Evolutionary conservation across 2,329 filamentous ascomycete species (phyloP).

Genomic region (Ceratocystiopsis minuta): DNA sequence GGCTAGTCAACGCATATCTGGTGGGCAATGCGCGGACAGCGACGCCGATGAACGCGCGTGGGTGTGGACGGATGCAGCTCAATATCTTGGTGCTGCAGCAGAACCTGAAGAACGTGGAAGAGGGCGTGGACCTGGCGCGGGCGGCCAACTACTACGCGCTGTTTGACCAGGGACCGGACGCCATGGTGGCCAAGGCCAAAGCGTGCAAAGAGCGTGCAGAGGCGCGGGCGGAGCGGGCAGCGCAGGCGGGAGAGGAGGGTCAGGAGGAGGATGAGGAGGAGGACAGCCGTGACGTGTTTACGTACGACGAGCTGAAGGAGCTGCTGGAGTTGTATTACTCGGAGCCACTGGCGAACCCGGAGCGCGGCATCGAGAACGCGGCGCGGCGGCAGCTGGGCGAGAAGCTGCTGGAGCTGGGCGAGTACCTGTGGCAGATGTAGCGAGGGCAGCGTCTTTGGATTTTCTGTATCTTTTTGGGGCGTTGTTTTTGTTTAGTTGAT

Average conservation of each 20-base stretch:
- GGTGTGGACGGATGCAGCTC: constrained; percentile 74
- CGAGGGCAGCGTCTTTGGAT: too few species aligned
- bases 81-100: constrained; percentile 93
- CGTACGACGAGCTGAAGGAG: constrained; percentile 47
- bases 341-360: constrained; percentile 45
- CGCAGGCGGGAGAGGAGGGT: constrained; percentile 4
- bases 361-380: constrained; percentile 47
- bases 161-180: constrained; percentile 47
- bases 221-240: constrained; percentile 11
- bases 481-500: too few species aligned
- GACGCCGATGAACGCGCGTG: constrained; percentile 66
- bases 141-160: constrained; percentile 52
- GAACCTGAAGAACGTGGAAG: constrained; percentile 84
- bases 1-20: constrained; percentile 63
- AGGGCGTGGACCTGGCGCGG: constrained; percentile 43
- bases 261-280: constrained; percentile 7
- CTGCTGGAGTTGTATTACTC: constrained; percentile 51
- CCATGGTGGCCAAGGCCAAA: constrained; percentile 44
- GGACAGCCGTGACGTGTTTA: constrained; percentile 27
- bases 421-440: constrained; percentile 50
- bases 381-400: constrained; percentile 55
- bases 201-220: constrained; percentile 20
- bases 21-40: constrained; percentile 54
- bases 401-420: constrained; percentile 51
- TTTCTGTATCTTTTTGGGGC: too few species aligned